phyloP scores from a whole-genome alignment of 2,329 filamentous ascomycete genomes.

The Epicoccum sorghinum region DNA sequence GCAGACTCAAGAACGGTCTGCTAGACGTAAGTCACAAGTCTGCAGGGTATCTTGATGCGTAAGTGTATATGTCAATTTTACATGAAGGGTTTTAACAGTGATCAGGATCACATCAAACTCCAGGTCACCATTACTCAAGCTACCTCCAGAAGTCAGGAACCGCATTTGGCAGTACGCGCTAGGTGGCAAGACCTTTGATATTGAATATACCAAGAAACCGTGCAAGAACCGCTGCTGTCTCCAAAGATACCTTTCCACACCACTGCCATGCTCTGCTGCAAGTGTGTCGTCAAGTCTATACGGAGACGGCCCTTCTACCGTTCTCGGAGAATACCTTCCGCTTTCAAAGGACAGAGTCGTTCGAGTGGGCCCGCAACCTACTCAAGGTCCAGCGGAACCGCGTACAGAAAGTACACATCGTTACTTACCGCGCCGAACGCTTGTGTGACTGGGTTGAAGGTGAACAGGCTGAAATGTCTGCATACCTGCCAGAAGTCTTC shows the following conservation, averaged over 20 bases:
- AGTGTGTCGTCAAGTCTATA: constrained; percentile 16
- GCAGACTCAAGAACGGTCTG: background rate
- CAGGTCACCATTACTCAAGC: constrained; percentile 7
- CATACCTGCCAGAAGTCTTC: background rate
- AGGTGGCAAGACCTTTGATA: background rate
- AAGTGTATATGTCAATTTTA: background rate
- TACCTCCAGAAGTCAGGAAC: constrained; percentile 13
- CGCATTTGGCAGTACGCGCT: constrained; percentile 9
- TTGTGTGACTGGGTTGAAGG: background rate
- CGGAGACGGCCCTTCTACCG: constrained; percentile 11
- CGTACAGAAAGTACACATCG: background rate
- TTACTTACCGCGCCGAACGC: background rate
- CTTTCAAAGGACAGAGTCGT: background rate
- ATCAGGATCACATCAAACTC: background rate
- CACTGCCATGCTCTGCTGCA: background rate
- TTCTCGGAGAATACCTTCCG: background rate
- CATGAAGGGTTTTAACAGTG: background rate
- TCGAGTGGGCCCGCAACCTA: background rate
- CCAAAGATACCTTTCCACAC: background rate
- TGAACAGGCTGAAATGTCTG: too few species aligned
- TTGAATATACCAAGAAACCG: background rate
- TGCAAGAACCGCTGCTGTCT: background rate
- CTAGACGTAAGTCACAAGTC: constrained; percentile 5
- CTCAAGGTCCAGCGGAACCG: background rate
- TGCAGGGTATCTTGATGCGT: background rate